Evolutionary conservation across 108 stramenopile genomes (phyloP), one percentile per base, ranked within the genome.

Genomic region (Discostella pseudostelligera): DNA sequence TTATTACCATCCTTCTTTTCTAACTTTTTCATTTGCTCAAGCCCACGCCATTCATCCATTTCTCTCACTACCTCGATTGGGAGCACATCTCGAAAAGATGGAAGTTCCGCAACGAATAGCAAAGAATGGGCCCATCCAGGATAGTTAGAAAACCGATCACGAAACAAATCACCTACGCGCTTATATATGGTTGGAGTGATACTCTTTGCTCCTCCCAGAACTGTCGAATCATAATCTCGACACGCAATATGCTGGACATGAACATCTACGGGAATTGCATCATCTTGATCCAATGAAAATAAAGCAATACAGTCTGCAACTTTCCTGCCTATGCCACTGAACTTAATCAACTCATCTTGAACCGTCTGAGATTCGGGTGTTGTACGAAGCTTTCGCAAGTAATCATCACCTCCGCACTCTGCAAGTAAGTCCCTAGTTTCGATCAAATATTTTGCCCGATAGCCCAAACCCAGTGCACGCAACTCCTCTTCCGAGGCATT

Each of bases 81-180:
- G 47, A 95, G 74, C 3, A 81, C 78, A n/a, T 62, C 56, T 3
- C 84, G 78, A 74, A 95, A 95, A 32, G 85, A 87, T 9, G 95
- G 95, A 8, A 93, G 78, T 56, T 96, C 95, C 3, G 98, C 98
- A 12, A 97, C 97, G 79, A 99, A 99, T 8, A 99, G 81, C 35
- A 99, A 67, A 35, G 92, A 89, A 76, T 99, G 99, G 3, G 99
- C 98, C 99, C 99, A 99, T 11, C 99, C 99, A 17, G 96, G 93
- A 50, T 90, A 77, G 32, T 48, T 57, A 2, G 67, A 66, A 68
- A 98, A 99, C 13, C 87, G 76, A 1, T 83, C 44, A 20, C 97
- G 88, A 72, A 99, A 98, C 43, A 97, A 64, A 25, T 98, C 84
- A 3, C 96, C 97, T 1, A 99, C 97, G 25, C 72, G 75, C 54